Conservation (phyloP, 371 early-diverging fungal species). For the Apophysomyces trapeziformis region DNA sequence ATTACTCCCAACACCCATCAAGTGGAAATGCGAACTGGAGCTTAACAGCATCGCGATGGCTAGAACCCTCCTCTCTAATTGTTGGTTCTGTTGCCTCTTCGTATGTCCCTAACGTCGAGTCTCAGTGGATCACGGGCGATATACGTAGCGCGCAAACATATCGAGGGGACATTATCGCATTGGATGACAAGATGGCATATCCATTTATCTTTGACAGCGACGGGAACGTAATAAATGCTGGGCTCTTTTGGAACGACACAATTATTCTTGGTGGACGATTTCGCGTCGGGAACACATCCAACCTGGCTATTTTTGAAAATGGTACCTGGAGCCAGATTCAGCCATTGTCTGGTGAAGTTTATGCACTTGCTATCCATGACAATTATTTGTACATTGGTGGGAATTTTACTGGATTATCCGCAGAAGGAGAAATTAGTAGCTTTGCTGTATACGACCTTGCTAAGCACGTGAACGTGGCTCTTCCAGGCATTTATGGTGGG, state of each 20-base stretch:
- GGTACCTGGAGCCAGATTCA: conserved; percentile 32
- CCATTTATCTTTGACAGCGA: conserved; percentile 15
- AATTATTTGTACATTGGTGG: conserved; percentile 40
- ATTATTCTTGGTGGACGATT: conserved; percentile 43
- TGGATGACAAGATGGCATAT: conserved; percentile 11
- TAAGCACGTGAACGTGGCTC: conserved; percentile 14
- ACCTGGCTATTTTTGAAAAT: conserved; percentile 33
- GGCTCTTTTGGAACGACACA: conserved; percentile 37
- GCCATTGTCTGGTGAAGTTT: conserved; percentile 32
- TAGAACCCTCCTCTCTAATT: conserved; percentile 21
- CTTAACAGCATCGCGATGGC: conserved; percentile 20
- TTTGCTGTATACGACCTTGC: conserved; percentile 38
- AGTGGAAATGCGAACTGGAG: conserved; percentile 35
- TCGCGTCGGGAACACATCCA: conserved; percentile 19
- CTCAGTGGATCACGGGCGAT: conserved; percentile 19
- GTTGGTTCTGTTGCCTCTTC: conserved; percentile 20
- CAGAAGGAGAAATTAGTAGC: conserved; percentile 22
- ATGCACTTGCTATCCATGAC: conserved; percentile 22
- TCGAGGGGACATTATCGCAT: conserved; percentile 22
- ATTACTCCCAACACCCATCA: conserved; percentile 13
- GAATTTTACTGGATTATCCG: conserved; percentile 24
- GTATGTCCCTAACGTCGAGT: not conserved
- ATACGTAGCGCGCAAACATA: conserved; percentile 43
- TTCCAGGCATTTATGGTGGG: conserved; percentile 32
- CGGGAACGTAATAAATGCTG: conserved; percentile 23